Percentiles rank a stretch among this genome's conserved stretches.
Conservation (phyloP, 148 eudicot genomes). For the Selenicereus undatus region DNA sequence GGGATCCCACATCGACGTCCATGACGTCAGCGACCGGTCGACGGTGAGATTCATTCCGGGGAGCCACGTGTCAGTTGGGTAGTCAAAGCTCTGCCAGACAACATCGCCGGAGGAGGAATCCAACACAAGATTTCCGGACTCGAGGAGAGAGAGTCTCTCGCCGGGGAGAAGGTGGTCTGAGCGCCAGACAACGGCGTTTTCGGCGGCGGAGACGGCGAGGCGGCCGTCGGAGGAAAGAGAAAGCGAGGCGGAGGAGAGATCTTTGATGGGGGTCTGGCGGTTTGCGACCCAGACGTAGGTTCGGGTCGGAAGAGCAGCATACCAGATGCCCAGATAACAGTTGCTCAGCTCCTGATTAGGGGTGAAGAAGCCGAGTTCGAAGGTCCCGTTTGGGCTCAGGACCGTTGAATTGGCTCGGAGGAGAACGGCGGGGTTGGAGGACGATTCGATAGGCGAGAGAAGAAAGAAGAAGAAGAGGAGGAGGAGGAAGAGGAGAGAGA, state of each 20-base stretch:
- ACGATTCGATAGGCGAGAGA: neutral
- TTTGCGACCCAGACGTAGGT: constrained; percentile 81
- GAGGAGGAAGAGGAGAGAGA: constrained; percentile 12
- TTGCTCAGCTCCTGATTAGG: constrained; percentile 27
- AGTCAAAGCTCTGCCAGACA: constrained; percentile 74
- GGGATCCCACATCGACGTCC: constrained; percentile 58
- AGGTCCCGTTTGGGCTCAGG: constrained; percentile 42
- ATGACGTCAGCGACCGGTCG: constrained; percentile 33
- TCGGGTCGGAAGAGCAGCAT: constrained; percentile 52
- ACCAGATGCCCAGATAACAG: constrained; percentile 64
- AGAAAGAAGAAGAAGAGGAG: neutral
- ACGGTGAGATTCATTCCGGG: constrained; percentile 72
- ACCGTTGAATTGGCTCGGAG: constrained; percentile 36
- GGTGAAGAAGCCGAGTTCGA: constrained; percentile 54
- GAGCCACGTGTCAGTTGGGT: constrained; percentile 76
- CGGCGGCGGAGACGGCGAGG: constrained; percentile 31
- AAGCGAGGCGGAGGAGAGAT: constrained; percentile 27
- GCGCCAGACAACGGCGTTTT: constrained; percentile 35
- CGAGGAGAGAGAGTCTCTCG: constrained; percentile 37
- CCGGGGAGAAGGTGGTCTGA: constrained; percentile 27
- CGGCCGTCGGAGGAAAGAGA: constrained; percentile 35
- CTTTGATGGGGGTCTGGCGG: constrained; percentile 41
- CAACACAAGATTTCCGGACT: constrained; percentile 55
- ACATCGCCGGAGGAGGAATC: constrained; percentile 16
- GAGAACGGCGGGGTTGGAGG: neutral